Evolutionary conservation across 2,329 filamentous ascomycete genomes (phyloP), one percentile per base, ranked within the genome.

Genomic region (Chrysoporthe puriensis): DNA sequence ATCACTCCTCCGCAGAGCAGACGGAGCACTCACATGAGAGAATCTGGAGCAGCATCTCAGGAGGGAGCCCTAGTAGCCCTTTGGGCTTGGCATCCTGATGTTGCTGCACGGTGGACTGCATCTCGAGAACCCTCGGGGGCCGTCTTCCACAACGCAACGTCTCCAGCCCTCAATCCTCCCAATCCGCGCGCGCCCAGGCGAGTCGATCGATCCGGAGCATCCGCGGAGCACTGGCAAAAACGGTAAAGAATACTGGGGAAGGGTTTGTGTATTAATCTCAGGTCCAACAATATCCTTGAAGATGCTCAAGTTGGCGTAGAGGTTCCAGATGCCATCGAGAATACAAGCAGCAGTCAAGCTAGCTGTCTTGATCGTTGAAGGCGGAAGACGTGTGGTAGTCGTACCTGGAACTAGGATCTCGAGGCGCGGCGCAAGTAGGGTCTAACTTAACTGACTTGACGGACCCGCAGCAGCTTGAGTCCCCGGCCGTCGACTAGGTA

Each of bases 1-100:
- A 40, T 59, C 13, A 50, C 54, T 36, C 14, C 61, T 14, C 32
- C 32, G 7, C 18, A 34, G 46, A 36, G 58, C 21, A 59, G 61
- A 46, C 57, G 42, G 36, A 40, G 52, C 52, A 75, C 87, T 81
- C 80, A 90, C 88, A 87, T 72, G 84, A 83, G 69, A 90, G 78
- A 71, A 91, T 86, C 73, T 90, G 85, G 70, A 88, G 81, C 67
- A 90, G 75, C 70, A 91, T 85, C 80, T 91, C 89, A 76, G 86
- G 83, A 50, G 89, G 89, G 71, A 91, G 84, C 73, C 81, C 74
- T 72, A 75, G 58, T 44, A 68, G 3, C 50, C 68, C 68, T 32
- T 50, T 32, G 14, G 52, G 52, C 8, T 21, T 42, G 34, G 13
- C 36, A 18, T 26, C 26, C 59, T 48, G 42, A 42, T 59, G 26